phyloP scores from a whole-genome alignment of 2,329 filamentous ascomycete genomes.

The Scytalidium lignicola region DNA sequence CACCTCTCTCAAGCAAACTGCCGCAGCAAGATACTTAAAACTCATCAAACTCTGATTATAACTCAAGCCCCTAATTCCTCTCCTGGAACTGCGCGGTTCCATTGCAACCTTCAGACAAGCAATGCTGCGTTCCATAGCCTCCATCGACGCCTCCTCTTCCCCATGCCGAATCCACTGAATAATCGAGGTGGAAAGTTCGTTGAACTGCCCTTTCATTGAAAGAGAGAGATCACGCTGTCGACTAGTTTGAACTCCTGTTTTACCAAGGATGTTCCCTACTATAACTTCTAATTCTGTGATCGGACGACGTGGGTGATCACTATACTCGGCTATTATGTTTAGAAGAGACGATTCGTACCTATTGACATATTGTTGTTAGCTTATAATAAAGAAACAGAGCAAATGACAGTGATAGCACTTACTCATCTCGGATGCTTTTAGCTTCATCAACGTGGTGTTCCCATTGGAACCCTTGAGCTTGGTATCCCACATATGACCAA shows the following conservation, averaged over 20 bases:
- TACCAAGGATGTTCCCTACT: conserved; percentile 51
- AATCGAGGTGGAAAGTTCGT: conserved; percentile 34
- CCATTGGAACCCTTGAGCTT: conserved; percentile 31
- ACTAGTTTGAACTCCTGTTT: conserved; percentile 33
- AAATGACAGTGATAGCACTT: conserved; percentile 14
- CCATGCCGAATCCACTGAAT: conserved; percentile 39
- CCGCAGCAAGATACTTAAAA: conserved; percentile 48
- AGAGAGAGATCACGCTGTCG: conserved; percentile 36
- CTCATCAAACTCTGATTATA: conserved; percentile 35
- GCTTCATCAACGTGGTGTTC: conserved; percentile 32
- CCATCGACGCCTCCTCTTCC: conserved; percentile 27
- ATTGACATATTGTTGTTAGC: conserved; percentile 2
- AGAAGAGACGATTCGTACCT: conserved; percentile 49
- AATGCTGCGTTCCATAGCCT: conserved; percentile 42
- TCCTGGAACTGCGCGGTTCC: conserved; percentile 21
- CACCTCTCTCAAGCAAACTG: conserved; percentile 44
- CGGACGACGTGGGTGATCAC: conserved; percentile 33
- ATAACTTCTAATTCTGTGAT: conserved; percentile 51
- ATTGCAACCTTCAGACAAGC: conserved; percentile 42
- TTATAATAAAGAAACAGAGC: conserved; percentile 3
- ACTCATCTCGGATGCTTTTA: conserved; percentile 41
- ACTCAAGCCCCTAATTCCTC: conserved; percentile 17
- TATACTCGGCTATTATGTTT: conserved; percentile 40
- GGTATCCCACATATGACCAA: conserved; percentile 33
- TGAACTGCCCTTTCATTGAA: conserved; percentile 38